Conservation (phyloP, 495 filamentous ascomycete genomes). For the Oidiodendron maius region DNA sequence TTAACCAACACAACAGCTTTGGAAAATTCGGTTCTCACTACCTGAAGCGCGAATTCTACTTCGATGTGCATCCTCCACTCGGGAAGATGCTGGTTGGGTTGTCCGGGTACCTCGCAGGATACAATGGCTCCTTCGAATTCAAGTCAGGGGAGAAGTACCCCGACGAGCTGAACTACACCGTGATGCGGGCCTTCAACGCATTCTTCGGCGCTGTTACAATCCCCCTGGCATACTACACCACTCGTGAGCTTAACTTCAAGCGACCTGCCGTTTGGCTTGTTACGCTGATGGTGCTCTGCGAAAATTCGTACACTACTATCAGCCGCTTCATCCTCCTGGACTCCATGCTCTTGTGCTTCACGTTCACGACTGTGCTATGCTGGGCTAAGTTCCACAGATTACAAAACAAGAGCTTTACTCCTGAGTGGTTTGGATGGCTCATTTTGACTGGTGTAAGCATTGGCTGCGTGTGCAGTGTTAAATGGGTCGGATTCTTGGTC, state of each 20-base stretch:
- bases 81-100: slow-evolving; percentile 98
- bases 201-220: slow-evolving; percentile 90
- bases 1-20: slow-evolving; percentile 53
- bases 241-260: slow-evolving; percentile 80
- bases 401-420: slow-evolving; percentile 74
- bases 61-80: slow-evolving; percentile 95
- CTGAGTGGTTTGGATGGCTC: slow-evolving; percentile 90
- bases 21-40: slow-evolving; percentile 99
- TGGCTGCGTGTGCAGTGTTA: slow-evolving; percentile 96
- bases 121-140: slow-evolving; percentile 99
- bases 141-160: slow-evolving; percentile 97
- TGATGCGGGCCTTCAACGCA: slow-evolving; percentile 97
- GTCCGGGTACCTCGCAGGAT: slow-evolving; percentile 90
- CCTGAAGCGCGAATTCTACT: slow-evolving; percentile 98
- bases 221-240: slow-evolving; percentile 91
- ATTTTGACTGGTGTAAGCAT: slow-evolving; percentile 88
- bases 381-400: slow-evolving; percentile 93
- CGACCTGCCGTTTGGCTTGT: slow-evolving; percentile 88
- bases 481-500: slow-evolving; percentile 93
- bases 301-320: slow-evolving; percentile 98
- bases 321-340: slow-evolving; percentile 96
- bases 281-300: slow-evolving; percentile 93
- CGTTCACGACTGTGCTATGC: slow-evolving; percentile 91
- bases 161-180: slow-evolving; percentile 89
- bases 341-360: slow-evolving; percentile 97